Conservation (phyloP, 2,329 filamentous ascomycete genomes). For the Seiridium unicorne region DNA sequence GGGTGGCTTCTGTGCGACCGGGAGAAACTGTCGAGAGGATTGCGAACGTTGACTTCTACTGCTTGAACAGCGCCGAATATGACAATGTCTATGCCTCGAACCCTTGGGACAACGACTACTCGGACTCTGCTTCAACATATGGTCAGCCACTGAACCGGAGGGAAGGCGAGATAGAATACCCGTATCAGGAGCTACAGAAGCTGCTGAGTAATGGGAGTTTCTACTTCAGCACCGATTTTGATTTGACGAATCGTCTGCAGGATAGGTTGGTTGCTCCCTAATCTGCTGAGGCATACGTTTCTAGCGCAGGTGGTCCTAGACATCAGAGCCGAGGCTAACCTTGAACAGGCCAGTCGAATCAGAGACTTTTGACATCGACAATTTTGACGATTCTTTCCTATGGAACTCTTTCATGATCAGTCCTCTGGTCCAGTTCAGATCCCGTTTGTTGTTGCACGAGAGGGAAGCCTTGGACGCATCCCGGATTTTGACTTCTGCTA, state of each 20-base stretch:
- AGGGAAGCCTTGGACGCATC: slow-evolving; percentile 80
- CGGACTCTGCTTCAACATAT: slow-evolving; percentile 47
- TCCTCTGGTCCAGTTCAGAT: slow-evolving; percentile 85
- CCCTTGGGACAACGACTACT: slow-evolving; percentile 45
- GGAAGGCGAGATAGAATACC: slow-evolving; percentile 77
- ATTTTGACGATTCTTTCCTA: slow-evolving; percentile 86
- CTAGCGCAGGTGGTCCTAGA: background rate
- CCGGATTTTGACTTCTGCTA: slow-evolving; percentile 86
- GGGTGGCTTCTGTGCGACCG: slow-evolving; percentile 78
- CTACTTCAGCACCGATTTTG: slow-evolving; percentile 98
- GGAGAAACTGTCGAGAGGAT: slow-evolving; percentile 91
- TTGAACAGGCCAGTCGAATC: slow-evolving; percentile 66
- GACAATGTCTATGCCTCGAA: slow-evolving; percentile 69
- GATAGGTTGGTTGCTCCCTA: slow-evolving; percentile 58
- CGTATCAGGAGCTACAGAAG: slow-evolving; percentile 87
- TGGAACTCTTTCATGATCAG: slow-evolving; percentile 99
- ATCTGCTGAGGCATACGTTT: background rate
- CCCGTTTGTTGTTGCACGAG: slow-evolving; percentile 72
- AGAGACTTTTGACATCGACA: slow-evolving; percentile 83
- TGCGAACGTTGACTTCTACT: slow-evolving; percentile 85
- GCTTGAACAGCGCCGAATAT: slow-evolving; percentile 81
- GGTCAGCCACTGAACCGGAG: slow-evolving; percentile 57
- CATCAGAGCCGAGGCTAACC: slow-evolving; percentile 11
- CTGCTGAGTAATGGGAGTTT: slow-evolving; percentile 90
- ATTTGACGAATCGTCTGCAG: slow-evolving; percentile 89